These are phyloP conservation scores for Thraustochytrium striatum DNA, from an alignment of 352 stramenopile species.

Conservation along the genomic window DNA sequence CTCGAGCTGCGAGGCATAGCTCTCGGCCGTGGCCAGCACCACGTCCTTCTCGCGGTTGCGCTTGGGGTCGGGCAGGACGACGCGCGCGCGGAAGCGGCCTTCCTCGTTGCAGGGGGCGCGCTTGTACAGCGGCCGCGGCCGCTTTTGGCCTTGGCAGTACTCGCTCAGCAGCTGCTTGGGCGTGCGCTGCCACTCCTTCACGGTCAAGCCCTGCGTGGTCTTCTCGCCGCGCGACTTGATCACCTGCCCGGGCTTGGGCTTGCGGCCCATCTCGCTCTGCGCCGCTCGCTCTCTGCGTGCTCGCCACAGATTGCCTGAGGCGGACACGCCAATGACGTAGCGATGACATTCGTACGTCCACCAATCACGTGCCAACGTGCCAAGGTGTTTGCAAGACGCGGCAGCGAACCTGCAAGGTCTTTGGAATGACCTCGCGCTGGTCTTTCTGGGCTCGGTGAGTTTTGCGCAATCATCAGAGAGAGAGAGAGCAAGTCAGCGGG, in stretches of 20 bases:
- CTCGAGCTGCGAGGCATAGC: conserved; percentile 72
- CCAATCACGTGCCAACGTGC: too few species aligned
- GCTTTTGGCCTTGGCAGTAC: conserved; percentile 85
- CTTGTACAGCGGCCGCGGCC: conserved; percentile 67
- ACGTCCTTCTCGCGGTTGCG: conserved; percentile 83
- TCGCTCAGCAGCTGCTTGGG: conserved; percentile 87
- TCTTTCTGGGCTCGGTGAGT: too few species aligned
- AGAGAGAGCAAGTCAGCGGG: too few species aligned
- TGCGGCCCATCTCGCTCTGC: conserved; percentile 43
- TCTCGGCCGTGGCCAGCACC: conserved; percentile 71
- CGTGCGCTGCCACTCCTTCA: conserved; percentile 87
- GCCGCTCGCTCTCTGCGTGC: too few species aligned
- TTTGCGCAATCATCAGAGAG: too few species aligned
- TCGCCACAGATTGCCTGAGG: too few species aligned
- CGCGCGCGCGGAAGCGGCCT: conserved; percentile 53
- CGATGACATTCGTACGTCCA: too few species aligned
- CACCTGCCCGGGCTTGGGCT: conserved; percentile 65
- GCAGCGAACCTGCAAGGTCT: too few species aligned
- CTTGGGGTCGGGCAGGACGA: conserved; percentile 86
- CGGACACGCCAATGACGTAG: too few species aligned
- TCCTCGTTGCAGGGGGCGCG: conserved; percentile 47
- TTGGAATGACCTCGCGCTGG: too few species aligned
- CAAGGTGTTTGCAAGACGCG: too few species aligned
- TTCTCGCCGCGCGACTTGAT: conserved; percentile 70
- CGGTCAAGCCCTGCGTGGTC: conserved; percentile 72